phyloP scores from a whole-genome alignment of 2,329 filamentous ascomycete species.

The Apiospora rasikravindrae region DNA sequence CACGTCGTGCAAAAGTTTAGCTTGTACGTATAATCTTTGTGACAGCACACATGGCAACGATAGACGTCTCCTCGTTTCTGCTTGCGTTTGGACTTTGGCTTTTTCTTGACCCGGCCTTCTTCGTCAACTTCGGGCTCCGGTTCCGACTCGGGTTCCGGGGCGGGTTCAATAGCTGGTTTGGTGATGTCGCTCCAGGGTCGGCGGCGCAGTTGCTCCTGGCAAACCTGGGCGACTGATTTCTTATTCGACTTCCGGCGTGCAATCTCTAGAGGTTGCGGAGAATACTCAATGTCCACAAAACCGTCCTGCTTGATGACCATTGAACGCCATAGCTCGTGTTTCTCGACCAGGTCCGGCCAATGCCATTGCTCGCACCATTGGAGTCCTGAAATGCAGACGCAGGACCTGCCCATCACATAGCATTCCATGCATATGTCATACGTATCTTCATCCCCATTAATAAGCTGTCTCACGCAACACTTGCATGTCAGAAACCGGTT shows the following conservation, averaged over 20 bases:
- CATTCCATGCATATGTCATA: slow-evolving; percentile 99
- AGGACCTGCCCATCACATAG: slow-evolving; percentile 96
- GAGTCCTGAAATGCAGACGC: slow-evolving; percentile 82
- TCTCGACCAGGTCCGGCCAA: slow-evolving; percentile 77
- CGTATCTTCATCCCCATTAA: slow-evolving; percentile 75
- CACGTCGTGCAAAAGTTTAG: slow-evolving; percentile 83
- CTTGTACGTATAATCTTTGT: slow-evolving; percentile 82
- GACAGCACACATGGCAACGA: slow-evolving; percentile 82
- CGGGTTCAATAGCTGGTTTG: slow-evolving; percentile 53
- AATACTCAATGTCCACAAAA: slow-evolving; percentile 67
- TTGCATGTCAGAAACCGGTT: slow-evolving; percentile 95
- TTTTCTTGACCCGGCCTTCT: slow-evolving; percentile 67
- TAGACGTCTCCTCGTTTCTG: slow-evolving; percentile 60
- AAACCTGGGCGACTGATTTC: slow-evolving; percentile 89
- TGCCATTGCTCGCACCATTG: slow-evolving; percentile 93
- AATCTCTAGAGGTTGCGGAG: slow-evolving; percentile 72
- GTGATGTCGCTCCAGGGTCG: slow-evolving; percentile 85
- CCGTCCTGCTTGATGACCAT: slow-evolving; percentile 78
- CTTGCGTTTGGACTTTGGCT: slow-evolving; percentile 63
- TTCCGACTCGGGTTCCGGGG: slow-evolving; percentile 31
- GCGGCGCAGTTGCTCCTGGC: slow-evolving; percentile 81
- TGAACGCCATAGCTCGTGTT: slow-evolving; percentile 83
- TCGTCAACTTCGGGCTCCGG: slow-evolving; percentile 65
- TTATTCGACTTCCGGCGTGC: slow-evolving; percentile 70
- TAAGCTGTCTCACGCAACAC: slow-evolving; percentile 72